Conservation (phyloP, 768 basidiomycete genomes). For the Pleurotus tuber-regium region DNA sequence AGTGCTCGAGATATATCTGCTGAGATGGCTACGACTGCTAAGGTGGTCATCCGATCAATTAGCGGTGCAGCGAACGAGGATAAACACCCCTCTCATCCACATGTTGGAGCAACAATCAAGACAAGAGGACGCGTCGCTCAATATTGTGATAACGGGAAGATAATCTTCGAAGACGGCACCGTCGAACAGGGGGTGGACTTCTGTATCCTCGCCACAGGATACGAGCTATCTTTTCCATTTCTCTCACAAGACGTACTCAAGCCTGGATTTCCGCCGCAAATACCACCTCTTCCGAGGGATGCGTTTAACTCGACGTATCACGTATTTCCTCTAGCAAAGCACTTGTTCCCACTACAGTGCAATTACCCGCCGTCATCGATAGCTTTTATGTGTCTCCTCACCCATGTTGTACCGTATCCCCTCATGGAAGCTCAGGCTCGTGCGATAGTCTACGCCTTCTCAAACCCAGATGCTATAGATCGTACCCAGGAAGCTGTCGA, state of each 20-base stretch:
- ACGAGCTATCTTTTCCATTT: constrained; percentile 64
- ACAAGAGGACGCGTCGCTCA: neutral
- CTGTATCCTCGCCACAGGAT: constrained; percentile 78
- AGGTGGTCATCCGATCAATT: constrained; percentile 54
- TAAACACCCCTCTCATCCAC: neutral
- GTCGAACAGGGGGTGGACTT: constrained; percentile 53
- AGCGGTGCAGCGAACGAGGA: constrained; percentile 32
- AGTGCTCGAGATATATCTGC: constrained; percentile 67
- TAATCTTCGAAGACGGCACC: constrained; percentile 59
- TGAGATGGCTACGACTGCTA: constrained; percentile 47
- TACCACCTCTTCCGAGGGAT: constrained; percentile 45
- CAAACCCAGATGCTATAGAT: constrained; percentile 49
- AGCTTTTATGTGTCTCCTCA: constrained; percentile 64
- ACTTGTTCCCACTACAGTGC: constrained; percentile 62
- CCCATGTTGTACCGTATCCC: constrained; percentile 69
- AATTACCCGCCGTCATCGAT: constrained; percentile 46
- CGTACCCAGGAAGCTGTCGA: constrained; percentile 41
- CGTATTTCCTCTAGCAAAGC: constrained; percentile 69
- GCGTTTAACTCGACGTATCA: constrained; percentile 65
- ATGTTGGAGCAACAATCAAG: neutral
- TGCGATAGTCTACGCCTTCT: constrained; percentile 55
- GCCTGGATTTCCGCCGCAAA: constrained; percentile 35
- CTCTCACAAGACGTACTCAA: constrained; percentile 37
- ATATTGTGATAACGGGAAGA: constrained; percentile 34
- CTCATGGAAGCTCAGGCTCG: constrained; percentile 76